Evolutionary conservation across 176 grass and related monocot species (phyloP).

Genomic region (Avena atlantica): DNA sequence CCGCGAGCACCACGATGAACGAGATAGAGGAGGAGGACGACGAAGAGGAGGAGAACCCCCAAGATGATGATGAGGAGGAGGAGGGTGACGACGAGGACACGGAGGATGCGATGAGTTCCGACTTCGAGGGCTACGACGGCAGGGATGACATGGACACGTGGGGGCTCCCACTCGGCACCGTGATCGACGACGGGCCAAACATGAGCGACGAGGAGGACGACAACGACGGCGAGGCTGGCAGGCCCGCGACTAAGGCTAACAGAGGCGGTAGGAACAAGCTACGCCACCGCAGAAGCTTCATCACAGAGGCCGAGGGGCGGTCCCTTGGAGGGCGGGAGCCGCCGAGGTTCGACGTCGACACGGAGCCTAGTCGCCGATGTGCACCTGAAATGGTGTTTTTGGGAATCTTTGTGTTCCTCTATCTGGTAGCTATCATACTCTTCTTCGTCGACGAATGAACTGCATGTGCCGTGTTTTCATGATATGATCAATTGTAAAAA

Average conservation of each 20-base stretch:
- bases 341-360: not conserved
- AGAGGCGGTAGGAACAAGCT: not conserved
- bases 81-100: too few relatives aligned
- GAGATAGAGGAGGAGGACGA: not conserved
- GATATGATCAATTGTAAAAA: too few relatives aligned
- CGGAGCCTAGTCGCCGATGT: not conserved
- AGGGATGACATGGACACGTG: too few relatives aligned
- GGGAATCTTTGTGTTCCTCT: not conserved
- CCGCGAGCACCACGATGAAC: too few relatives aligned
- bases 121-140: not conserved
- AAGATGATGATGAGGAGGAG: too few relatives aligned
- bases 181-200: too few relatives aligned
- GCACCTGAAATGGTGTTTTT: not conserved
- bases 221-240: too few relatives aligned
- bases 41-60: too few relatives aligned
- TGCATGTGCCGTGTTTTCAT: too few relatives aligned
- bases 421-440: not conserved
- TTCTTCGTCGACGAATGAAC: not conserved
- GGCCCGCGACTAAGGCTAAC: too few relatives aligned
- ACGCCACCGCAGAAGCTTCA: not conserved
- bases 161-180: too few relatives aligned
- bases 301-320: not conserved
- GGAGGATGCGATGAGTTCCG: not conserved
- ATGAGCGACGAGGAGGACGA: too few relatives aligned
- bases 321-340: not conserved